Evolutionary conservation across 1,139 yeast species (phyloP), one percentile per base, ranked within the genome.

Genomic region (Geotrichum europaeum): DNA sequence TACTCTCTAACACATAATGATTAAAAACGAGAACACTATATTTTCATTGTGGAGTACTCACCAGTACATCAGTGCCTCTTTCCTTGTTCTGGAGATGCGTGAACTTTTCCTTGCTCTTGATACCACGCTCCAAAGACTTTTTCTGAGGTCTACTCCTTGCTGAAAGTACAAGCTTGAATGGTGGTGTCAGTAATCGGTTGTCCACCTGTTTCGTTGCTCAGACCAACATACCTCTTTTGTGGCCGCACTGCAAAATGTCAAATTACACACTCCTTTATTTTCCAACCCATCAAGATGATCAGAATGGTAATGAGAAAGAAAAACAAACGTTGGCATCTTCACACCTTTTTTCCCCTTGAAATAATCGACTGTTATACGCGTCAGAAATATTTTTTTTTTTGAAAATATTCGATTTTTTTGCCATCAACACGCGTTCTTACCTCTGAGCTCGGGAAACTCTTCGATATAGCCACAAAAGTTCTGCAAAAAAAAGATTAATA

Each of bases 271-370:
- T 4, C 73, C 66, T 50, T 67, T 69, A 49, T 75, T 72, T 2
- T 75, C 75, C 32, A 85, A 70, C 0, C 89, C 89, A 0, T 66
- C 70, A 51, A 83, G 68, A 68, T 84, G 89, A 65, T 85, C 89
- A 1, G 79, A 69, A 67, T 85, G 89, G 59, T 77, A 75, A 67
- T 85, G 89, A 1, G 87, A 78, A 13, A 85, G 74, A 4, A 85
- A 74, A 58, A 69, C 66, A 43, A 70, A 69, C 49, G 62, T 70
- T 71, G 71, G 76, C 22, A 59, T 63, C 22, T 60, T 68, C 30
- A 20, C 49, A 18, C 61, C 63, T 1, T 57, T 43, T 9, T 52
- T 56, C 13, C 30, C 20, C 10, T 59, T 69, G 68, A 82, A 82
- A 66, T 72, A 73, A 66, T 83, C 86, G 43, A 81, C 79, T 49